Conservation (phyloP, 495 filamentous ascomycete genomes). For the Cercophora scortea region DNA sequence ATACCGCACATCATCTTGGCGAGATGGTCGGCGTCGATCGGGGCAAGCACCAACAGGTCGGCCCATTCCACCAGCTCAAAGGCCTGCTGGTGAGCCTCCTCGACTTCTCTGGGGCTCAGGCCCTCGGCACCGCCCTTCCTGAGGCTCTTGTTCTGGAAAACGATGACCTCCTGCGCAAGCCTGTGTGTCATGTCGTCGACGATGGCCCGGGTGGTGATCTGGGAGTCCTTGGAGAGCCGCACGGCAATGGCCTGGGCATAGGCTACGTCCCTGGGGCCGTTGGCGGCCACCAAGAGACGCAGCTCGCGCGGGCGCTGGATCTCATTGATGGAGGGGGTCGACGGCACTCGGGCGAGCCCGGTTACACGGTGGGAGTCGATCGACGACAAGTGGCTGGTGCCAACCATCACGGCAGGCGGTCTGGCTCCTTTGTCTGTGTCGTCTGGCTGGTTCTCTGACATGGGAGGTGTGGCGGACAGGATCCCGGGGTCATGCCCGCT, state of each 20-base stretch:
- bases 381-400: not conserved
- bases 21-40: conserved; percentile 73
- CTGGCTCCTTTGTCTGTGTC: not conserved
- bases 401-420: not conserved
- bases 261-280: conserved; percentile 43
- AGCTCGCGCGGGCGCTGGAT: conserved; percentile 35
- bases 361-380: not conserved
- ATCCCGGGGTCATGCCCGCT: not conserved
- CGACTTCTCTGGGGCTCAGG: conserved; percentile 29
- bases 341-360: conserved; percentile 9
- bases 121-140: conserved; percentile 17
- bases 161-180: conserved; percentile 43
- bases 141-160: conserved; percentile 36
- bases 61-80: conserved; percentile 77
- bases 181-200: conserved; percentile 45
- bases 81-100: conserved; percentile 44
- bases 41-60: conserved; percentile 73
- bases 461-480: not conserved
- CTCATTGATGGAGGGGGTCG: conserved; percentile 31
- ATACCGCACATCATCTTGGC: conserved; percentile 78
- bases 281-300: conserved; percentile 44
- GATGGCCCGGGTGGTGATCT: conserved; percentile 47
- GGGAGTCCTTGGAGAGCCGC: conserved; percentile 45
- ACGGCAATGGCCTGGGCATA: conserved; percentile 46
- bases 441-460: no score